Evolutionary conservation across 768 basidiomycete species (phyloP).

Genomic region (Hemileccinum impolitum): DNA sequence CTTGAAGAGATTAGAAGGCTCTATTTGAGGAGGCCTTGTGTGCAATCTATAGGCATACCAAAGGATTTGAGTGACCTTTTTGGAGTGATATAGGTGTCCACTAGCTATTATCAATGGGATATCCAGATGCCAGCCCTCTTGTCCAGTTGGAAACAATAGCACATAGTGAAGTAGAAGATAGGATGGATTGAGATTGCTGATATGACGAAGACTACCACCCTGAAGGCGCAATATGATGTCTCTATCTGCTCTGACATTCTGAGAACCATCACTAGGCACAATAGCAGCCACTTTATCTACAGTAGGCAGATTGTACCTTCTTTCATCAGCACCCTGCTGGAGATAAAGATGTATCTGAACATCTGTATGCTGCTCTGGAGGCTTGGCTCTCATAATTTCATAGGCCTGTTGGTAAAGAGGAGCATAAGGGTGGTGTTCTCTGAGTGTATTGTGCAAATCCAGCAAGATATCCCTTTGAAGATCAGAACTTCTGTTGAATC

Average conservation of each 20-base stretch:
- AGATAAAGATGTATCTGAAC: constrained; percentile 8
- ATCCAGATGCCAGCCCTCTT: constrained; percentile 35
- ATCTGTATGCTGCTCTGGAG: constrained; percentile 13
- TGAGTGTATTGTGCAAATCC: constrained; percentile 24
- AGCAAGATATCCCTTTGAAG: constrained; percentile 8
- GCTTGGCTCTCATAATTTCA: constrained; percentile 27
- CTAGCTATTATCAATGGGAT: constrained; percentile 9
- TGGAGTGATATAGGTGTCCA: not conserved
- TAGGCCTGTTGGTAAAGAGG: constrained; percentile 32
- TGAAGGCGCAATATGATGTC: constrained; percentile 36
- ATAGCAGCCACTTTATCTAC: constrained; percentile 41
- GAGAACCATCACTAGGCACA: constrained; percentile 32
- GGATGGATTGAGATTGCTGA: constrained; percentile 33
- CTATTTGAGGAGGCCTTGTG: not conserved
- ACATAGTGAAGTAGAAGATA: constrained; percentile 44
- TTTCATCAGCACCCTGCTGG: constrained; percentile 21
- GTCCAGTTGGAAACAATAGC: constrained; percentile 40
- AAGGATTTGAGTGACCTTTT: constrained; percentile 27
- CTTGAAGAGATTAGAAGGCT: constrained; percentile 30
- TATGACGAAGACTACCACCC: constrained; percentile 26
- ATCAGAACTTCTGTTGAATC: constrained; percentile 5
- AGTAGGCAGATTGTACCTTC: constrained; percentile 44
- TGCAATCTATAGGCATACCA: constrained; percentile 37
- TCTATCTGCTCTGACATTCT: constrained; percentile 5
- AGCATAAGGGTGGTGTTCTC: constrained; percentile 24